phyloP scores from a whole-genome alignment of 75 land plant genomes.

The Chamaecyparis obtusa region DNA sequence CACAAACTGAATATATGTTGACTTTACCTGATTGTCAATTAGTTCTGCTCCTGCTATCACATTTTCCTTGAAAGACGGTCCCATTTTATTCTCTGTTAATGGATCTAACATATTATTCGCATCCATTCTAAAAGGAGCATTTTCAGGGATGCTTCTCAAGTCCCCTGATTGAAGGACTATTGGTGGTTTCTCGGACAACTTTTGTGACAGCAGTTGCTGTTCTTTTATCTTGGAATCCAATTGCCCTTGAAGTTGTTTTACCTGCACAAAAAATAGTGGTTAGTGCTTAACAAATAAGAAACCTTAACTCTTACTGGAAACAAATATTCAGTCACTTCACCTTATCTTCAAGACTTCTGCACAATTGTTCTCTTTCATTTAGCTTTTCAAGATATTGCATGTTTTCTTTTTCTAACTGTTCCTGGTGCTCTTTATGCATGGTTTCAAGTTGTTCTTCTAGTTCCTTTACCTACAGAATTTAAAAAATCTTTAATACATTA shows the following conservation, averaged over 20 bases:
- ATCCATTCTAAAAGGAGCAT: constrained; percentile 3
- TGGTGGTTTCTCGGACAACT: constrained; percentile 2
- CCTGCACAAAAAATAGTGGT: constrained; percentile 4
- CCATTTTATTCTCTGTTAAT: neutral
- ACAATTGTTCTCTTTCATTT: constrained; percentile 45
- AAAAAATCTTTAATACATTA: neutral
- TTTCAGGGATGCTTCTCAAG: neutral
- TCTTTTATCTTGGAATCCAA: constrained; percentile 43
- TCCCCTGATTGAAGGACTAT: neutral
- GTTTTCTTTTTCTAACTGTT: constrained; percentile 41
- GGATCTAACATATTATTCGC: neutral
- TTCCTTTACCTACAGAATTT: constrained; percentile 51
- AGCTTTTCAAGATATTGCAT: constrained; percentile 35
- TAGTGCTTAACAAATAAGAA: neutral
- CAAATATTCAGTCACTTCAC: constrained; percentile 12
- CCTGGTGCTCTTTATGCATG: constrained; percentile 28
- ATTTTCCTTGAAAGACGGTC: neutral
- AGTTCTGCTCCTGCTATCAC: constrained; percentile 64
- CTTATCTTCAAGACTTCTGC: constrained; percentile 44
- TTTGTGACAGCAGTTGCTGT: constrained; percentile 6
- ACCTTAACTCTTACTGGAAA: neutral
- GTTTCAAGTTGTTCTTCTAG: constrained; percentile 53
- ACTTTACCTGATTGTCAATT: constrained; percentile 14
- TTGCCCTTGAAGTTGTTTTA: constrained; percentile 22
- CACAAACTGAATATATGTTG: neutral